phyloP scores from a whole-genome alignment of 148 eudicot species.

The Pharnaceum exiguum region DNA sequence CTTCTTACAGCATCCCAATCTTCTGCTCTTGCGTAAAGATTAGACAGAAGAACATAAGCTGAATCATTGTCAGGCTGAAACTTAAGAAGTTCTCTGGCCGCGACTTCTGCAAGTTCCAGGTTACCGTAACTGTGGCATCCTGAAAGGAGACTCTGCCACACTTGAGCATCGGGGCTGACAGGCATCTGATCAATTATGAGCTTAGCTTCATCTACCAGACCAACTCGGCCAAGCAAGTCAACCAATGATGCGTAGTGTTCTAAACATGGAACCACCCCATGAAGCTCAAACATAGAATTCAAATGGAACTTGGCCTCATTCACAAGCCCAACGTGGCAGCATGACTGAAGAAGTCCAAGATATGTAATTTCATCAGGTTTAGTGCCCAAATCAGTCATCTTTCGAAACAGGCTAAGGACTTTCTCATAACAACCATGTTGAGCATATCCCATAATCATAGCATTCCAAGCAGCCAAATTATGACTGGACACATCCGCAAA shows the following conservation, averaged over 20 bases:
- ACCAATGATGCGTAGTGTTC: slow-evolving; percentile 58
- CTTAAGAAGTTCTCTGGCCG: slow-evolving; percentile 41
- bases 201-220: slow-evolving; percentile 48
- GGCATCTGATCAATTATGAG: slow-evolving; percentile 47
- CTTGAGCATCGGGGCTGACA: slow-evolving; percentile 45
- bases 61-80: slow-evolving; percentile 61
- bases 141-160: slow-evolving; percentile 59
- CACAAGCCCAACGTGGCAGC: slow-evolving; percentile 49
- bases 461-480: slow-evolving; percentile 59
- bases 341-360: slow-evolving; percentile 56
- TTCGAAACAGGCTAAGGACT: slow-evolving; percentile 27
- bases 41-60: slow-evolving; percentile 46
- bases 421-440: slow-evolving; percentile 38
- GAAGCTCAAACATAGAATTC: slow-evolving; percentile 40
- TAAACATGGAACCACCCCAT: slow-evolving; percentile 43
- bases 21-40: slow-evolving; percentile 41
- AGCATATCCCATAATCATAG: slow-evolving; percentile 60
- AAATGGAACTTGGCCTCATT: slow-evolving; percentile 41
- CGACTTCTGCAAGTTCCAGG: slow-evolving; percentile 40
- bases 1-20: slow-evolving; percentile 41
- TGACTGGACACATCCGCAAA: slow-evolving; percentile 24
- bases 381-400: slow-evolving; percentile 30
- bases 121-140: slow-evolving; percentile 39
- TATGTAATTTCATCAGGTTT: slow-evolving; percentile 56
- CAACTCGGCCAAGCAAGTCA: slow-evolving; percentile 52